These are phyloP conservation scores for Populus deltoides DNA, from an alignment of 345 rosid genomes.

Conservation along the genomic window DNA sequence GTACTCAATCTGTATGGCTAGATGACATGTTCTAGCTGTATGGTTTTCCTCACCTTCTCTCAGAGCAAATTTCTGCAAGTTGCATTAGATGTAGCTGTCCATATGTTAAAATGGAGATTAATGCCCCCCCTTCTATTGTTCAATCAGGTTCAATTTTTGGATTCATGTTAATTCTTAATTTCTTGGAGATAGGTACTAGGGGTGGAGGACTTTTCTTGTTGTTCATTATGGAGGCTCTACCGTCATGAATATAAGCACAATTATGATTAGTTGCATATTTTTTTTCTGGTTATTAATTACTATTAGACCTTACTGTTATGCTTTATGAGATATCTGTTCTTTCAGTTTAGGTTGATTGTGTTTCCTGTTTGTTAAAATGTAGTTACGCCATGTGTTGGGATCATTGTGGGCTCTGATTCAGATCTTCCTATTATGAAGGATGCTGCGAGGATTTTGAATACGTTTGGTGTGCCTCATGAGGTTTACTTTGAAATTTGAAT, in stretches of 20 bases:
- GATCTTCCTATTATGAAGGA: slow-evolving; percentile 98
- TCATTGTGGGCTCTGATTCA: slow-evolving; percentile 95
- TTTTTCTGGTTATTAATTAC: not conserved
- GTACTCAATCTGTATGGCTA: not conserved
- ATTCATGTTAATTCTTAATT: not conserved
- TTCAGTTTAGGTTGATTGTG: slow-evolving; percentile 3
- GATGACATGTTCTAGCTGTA: not conserved
- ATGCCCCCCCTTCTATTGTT: not conserved
- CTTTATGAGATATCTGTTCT: not conserved
- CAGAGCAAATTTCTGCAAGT: not conserved
- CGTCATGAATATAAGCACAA: not conserved
- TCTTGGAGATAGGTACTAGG: not conserved
- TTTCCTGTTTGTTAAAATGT: slow-evolving; percentile 29
- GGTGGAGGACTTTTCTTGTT: not conserved
- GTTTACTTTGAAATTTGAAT: slow-evolving; percentile 26
- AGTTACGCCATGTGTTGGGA: slow-evolving; percentile 73
- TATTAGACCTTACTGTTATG: not conserved
- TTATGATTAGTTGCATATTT: not conserved
- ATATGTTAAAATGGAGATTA: not conserved
- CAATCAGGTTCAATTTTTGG: not conserved
- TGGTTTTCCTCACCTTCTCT: not conserved
- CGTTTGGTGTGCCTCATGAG: slow-evolving; percentile 76
- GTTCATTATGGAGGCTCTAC: not conserved
- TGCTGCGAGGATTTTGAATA: slow-evolving; percentile 62
- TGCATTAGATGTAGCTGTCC: not conserved